These are phyloP conservation scores for Akanthomyces dipterigenus DNA, from an alignment of 2,329 filamentous ascomycete species.

Conservation along the genomic window DNA sequence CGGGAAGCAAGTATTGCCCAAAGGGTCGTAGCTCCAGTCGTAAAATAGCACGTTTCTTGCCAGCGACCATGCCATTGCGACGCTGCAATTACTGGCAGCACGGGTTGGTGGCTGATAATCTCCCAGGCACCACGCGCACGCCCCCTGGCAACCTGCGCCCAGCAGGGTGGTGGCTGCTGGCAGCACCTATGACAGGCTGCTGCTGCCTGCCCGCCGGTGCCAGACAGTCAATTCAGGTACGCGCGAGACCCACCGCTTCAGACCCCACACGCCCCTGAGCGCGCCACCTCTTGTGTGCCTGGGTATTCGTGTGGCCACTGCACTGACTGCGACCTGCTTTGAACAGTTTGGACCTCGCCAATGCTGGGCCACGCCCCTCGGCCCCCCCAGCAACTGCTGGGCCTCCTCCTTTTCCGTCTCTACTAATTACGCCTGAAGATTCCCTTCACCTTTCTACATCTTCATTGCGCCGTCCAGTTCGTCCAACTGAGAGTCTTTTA, in stretches of 20 bases:
- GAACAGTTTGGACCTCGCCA: background rate
- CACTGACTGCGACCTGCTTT: too few species aligned
- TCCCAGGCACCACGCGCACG: background rate
- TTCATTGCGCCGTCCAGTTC: slow-evolving; percentile 22
- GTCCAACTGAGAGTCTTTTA: slow-evolving; percentile 45
- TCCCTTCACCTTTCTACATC: slow-evolving; percentile 3
- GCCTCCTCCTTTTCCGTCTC: slow-evolving; percentile 6
- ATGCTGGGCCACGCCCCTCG: background rate
- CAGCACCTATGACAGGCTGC: background rate
- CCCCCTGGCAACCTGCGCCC: background rate
- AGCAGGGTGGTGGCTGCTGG: background rate
- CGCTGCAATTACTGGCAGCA: background rate
- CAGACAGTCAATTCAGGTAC: background rate
- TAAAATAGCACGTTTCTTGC: background rate
- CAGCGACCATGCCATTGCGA: background rate
- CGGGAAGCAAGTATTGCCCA: background rate
- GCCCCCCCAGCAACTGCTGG: background rate
- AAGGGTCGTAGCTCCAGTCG: background rate
- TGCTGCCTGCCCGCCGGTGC: background rate
- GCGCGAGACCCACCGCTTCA: background rate
- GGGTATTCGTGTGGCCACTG: background rate
- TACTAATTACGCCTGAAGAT: background rate
- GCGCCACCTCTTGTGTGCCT: background rate
- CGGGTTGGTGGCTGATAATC: background rate
- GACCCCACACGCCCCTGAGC: background rate